Evolutionary conservation across 257 asterid species (phyloP).

Genomic region (Agastache rugosa): DNA sequence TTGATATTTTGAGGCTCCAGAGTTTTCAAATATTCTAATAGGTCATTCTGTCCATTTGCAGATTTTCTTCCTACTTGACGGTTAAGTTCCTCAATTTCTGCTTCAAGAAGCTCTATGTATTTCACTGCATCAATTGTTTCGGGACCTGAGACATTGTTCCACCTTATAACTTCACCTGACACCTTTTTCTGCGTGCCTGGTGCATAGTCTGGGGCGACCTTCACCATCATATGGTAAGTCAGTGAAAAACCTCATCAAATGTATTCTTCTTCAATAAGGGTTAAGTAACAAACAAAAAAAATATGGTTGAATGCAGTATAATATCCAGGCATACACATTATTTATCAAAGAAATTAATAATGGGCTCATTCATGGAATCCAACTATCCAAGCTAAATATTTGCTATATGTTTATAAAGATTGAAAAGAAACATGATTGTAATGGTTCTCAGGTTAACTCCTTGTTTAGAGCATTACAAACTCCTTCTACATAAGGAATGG

Average conservation of each 20-base stretch:
- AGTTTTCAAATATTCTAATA: slow-evolving; percentile 85
- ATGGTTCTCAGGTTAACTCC: slow-evolving; percentile 10
- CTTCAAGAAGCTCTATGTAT: slow-evolving; percentile 95
- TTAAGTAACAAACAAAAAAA: slow-evolving; percentile 14
- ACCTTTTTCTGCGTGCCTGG: slow-evolving; percentile 96
- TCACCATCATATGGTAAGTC: slow-evolving; percentile 38
- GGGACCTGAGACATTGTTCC: slow-evolving; percentile 91
- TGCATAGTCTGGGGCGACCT: slow-evolving; percentile 90
- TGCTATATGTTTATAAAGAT: not conserved
- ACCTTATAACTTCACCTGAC: slow-evolving; percentile 93
- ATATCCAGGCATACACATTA: slow-evolving; percentile 13
- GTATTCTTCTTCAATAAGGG: not conserved
- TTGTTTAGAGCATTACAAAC: not conserved
- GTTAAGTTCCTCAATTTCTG: slow-evolving; percentile 95
- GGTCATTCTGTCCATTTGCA: slow-evolving; percentile 72
- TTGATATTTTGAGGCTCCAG: slow-evolving; percentile 97
- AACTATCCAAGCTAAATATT: not conserved
- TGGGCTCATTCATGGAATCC: not conserved
- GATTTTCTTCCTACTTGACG: slow-evolving; percentile 82
- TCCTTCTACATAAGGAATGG: not conserved
- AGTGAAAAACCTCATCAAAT: slow-evolving; percentile 22
- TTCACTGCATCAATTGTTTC: slow-evolving; percentile 90
- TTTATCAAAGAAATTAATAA: slow-evolving; percentile 2
- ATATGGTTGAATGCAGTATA: slow-evolving; percentile 15
- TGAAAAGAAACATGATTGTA: not conserved